Conservation (phyloP, 768 basidiomycete species). For the Trametes cinnabarina region DNA sequence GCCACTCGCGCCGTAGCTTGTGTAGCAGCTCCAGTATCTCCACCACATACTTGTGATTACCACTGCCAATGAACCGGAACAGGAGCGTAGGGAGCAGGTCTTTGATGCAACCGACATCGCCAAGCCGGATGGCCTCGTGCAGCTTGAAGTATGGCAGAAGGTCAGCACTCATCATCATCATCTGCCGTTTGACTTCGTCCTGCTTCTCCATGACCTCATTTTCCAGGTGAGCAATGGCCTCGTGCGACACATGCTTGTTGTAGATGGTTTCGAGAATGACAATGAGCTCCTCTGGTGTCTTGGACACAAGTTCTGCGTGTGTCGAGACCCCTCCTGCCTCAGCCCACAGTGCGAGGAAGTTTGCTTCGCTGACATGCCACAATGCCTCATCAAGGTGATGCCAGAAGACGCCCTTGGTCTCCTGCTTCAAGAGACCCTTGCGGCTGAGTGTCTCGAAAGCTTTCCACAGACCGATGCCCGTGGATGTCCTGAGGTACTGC, state of each 20-base stretch:
- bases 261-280: slow-evolving; percentile 31
- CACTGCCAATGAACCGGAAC: slow-evolving; percentile 27
- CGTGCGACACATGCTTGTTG: slow-evolving; percentile 30
- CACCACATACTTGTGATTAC: slow-evolving; percentile 25
- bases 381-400: slow-evolving; percentile 38
- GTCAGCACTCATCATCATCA: slow-evolving; percentile 32
- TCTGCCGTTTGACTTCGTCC: slow-evolving; percentile 6
- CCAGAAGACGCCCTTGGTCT: slow-evolving; percentile 23
- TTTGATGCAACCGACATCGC: slow-evolving; percentile 31
- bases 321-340: slow-evolving; percentile 23
- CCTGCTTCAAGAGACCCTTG: slow-evolving; percentile 17
- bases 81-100: slow-evolving; percentile 25
- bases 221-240: slow-evolving; percentile 25
- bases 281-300: slow-evolving; percentile 28
- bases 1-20: slow-evolving; percentile 28
- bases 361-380: slow-evolving; percentile 37
- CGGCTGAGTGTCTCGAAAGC: slow-evolving; percentile 24
- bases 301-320: background rate
- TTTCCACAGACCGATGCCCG: slow-evolving; percentile 20
- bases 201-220: background rate
- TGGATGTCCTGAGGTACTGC: slow-evolving; percentile 38
- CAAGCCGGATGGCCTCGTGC: slow-evolving; percentile 33
- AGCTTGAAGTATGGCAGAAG: slow-evolving; percentile 38
- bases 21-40: slow-evolving; percentile 32
- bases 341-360: slow-evolving; percentile 37